phyloP scores from a whole-genome alignment of 768 basidiomycete genomes.

The Leccinellum rugosiceps region DNA sequence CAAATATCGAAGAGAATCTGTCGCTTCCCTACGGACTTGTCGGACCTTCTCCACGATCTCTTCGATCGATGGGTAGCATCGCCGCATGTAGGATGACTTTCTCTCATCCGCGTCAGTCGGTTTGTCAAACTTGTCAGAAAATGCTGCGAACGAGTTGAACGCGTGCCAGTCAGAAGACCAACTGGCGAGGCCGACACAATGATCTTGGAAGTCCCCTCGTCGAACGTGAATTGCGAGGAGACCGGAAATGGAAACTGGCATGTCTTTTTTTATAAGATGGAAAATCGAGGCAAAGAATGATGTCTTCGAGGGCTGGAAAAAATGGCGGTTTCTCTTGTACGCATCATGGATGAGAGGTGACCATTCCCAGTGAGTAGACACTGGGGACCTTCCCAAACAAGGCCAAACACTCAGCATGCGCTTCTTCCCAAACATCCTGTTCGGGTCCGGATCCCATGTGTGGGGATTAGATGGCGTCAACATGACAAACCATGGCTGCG shows the following conservation, averaged over 20 bases:
- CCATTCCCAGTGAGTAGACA: slow-evolving; percentile 37
- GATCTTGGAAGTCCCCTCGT: slow-evolving; percentile 46
- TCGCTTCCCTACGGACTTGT: slow-evolving; percentile 27
- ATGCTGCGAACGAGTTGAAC: slow-evolving; percentile 43
- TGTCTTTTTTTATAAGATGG: neutral
- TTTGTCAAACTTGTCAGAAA: slow-evolving; percentile 36
- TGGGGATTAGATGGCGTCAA: neutral
- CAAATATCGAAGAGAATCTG: slow-evolving; percentile 32
- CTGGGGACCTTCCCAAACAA: slow-evolving; percentile 31
- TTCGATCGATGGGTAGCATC: slow-evolving; percentile 43
- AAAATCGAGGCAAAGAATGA: neutral
- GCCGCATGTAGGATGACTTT: slow-evolving; percentile 28
- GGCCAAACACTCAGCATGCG: slow-evolving; percentile 37
- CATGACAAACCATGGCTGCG: slow-evolving; percentile 1
- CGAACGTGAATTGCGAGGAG: slow-evolving; percentile 51
- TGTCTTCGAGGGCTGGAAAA: slow-evolving; percentile 15
- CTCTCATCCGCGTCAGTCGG: slow-evolving; percentile 27
- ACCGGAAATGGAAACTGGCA: slow-evolving; percentile 31
- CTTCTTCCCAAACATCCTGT: slow-evolving; percentile 34
- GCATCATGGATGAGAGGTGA: slow-evolving; percentile 34
- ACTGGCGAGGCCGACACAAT: slow-evolving; percentile 40
- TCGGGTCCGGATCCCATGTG: neutral
- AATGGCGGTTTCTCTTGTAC: slow-evolving; percentile 28
- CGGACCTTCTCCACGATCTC: slow-evolving; percentile 41
- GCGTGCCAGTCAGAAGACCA: slow-evolving; percentile 38